A percentile compares a stretch with the other conserved stretches of the same genome.
These are phyloP conservation scores for Neoboletus magnificus DNA, from an alignment of 768 basidiomycete genomes.

Conservation along the genomic window DNA sequence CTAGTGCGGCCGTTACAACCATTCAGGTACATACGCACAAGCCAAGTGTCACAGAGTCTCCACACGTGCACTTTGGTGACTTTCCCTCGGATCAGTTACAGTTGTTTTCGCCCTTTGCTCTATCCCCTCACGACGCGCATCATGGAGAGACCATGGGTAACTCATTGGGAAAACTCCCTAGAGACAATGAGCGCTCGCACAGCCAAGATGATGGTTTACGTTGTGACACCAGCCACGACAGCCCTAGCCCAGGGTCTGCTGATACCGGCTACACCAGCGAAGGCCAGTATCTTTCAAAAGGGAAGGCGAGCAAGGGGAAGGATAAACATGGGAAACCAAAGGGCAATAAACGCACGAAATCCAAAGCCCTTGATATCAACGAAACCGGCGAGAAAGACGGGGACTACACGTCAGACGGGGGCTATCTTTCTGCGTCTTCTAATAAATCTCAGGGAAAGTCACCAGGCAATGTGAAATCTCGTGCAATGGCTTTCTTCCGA, in stretches of 20 bases:
- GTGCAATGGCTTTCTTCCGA: constrained; percentile 34
- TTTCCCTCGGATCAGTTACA: constrained; percentile 31
- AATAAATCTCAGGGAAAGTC: constrained; percentile 32
- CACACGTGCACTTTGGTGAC: constrained; percentile 30
- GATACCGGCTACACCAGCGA: constrained; percentile 30
- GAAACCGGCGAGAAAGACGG: constrained; percentile 21
- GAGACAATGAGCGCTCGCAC: constrained; percentile 13
- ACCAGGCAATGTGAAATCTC: constrained; percentile 26
- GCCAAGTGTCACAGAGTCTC: constrained; percentile 28
- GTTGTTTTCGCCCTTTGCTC: constrained; percentile 23
- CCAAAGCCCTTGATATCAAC: constrained; percentile 13
- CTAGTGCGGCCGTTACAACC: constrained; percentile 12
- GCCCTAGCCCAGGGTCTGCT: constrained; percentile 13
- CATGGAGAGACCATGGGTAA: background rate
- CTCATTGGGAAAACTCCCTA: background rate
- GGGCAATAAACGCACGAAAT: constrained; percentile 16
- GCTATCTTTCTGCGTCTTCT: constrained; percentile 34
- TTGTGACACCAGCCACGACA: constrained; percentile 5
- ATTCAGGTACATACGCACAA: constrained; percentile 27
- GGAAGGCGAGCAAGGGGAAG: constrained; percentile 15
- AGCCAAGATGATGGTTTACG: constrained; percentile 25
- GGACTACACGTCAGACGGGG: constrained; percentile 28
- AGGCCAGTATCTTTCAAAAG: constrained; percentile 31
- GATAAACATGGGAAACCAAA: constrained; percentile 21
- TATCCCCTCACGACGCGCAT: constrained; percentile 8